A percentile compares a stretch with the other conserved stretches of the same genome.
Conservation (phyloP, 495 filamentous ascomycete genomes). For the Diplogelasinospora grovesii region DNA sequence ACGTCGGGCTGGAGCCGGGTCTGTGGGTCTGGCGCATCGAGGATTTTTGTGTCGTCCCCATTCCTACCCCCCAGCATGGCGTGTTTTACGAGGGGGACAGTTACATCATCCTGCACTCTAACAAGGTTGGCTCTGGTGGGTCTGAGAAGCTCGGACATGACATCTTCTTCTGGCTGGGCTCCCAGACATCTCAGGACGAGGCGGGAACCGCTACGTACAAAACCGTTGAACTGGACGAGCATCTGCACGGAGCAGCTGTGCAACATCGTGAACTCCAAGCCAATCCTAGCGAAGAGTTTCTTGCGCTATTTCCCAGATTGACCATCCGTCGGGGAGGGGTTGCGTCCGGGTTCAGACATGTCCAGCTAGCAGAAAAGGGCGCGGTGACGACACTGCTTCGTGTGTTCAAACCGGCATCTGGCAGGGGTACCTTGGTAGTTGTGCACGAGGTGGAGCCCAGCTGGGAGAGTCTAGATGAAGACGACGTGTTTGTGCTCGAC, state of each 20-base stretch:
- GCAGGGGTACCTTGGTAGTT: slow-evolving; percentile 41
- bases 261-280: slow-evolving; percentile 54
- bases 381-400: slow-evolving; percentile 46
- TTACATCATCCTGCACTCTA: slow-evolving; percentile 53
- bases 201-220: slow-evolving; percentile 60
- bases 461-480: slow-evolving; percentile 54
- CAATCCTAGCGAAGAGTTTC: slow-evolving; percentile 50
- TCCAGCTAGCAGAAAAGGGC: slow-evolving; percentile 37
- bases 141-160: slow-evolving; percentile 46
- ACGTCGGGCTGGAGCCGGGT: slow-evolving; percentile 40
- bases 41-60: slow-evolving; percentile 52
- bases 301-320: slow-evolving; percentile 49
- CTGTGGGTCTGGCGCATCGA: slow-evolving; percentile 57
- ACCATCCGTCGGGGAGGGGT: slow-evolving; percentile 52
- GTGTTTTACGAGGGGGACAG: slow-evolving; percentile 58
- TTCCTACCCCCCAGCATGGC: slow-evolving; percentile 46
- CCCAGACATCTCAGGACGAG: slow-evolving; percentile 55
- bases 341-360: slow-evolving; percentile 52
- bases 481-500: slow-evolving; percentile 57
- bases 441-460: slow-evolving; percentile 57
- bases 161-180: slow-evolving; percentile 57
- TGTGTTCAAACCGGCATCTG: slow-evolving; percentile 47
- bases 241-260: slow-evolving; percentile 49
- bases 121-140: slow-evolving; percentile 39
- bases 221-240: slow-evolving; percentile 60